A percentile compares a stretch with the other conserved stretches of the same genome.
phyloP scores from a whole-genome alignment of 1,284 basidiomycete genomes.

The Erythrobasidium hasegawianum region DNA sequence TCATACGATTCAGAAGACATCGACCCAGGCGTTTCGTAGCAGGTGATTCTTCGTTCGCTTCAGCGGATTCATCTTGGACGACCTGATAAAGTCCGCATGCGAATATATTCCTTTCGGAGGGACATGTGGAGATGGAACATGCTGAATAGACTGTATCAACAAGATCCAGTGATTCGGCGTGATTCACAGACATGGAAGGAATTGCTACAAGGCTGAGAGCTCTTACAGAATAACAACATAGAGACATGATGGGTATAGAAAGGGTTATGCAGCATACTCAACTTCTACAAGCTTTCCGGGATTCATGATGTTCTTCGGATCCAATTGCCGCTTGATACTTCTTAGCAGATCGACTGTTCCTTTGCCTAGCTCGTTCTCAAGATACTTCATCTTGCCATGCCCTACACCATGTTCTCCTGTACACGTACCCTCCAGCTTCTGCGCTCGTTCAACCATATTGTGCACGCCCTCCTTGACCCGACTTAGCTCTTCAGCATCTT shows the following conservation, averaged over 20 bases:
- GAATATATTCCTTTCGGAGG: slow-evolving; percentile 62
- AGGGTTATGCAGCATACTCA: slow-evolving; percentile 3
- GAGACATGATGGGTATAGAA: too few relatives aligned
- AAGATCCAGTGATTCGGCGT: slow-evolving; percentile 26
- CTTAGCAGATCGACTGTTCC: slow-evolving; percentile 43
- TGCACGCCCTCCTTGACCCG: slow-evolving; percentile 58
- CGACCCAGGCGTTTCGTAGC: slow-evolving; percentile 58
- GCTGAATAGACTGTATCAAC: slow-evolving; percentile 76
- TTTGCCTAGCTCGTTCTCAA: slow-evolving; percentile 43
- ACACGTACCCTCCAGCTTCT: slow-evolving; percentile 73
- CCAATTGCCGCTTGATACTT: slow-evolving; percentile 40
- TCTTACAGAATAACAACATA: too few relatives aligned
- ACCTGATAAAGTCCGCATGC: slow-evolving; percentile 87
- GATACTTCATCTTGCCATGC: slow-evolving; percentile 42
- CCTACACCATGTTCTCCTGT: slow-evolving; percentile 43
- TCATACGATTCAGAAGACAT: slow-evolving; percentile 64
- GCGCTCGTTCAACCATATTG: slow-evolving; percentile 67
- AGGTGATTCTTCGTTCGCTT: slow-evolving; percentile 37
- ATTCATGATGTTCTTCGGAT: slow-evolving; percentile 44
- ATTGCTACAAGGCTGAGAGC: too few relatives aligned
- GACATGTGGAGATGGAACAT: slow-evolving; percentile 87
- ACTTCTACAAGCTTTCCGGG: slow-evolving; percentile 33
- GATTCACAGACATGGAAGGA: slow-evolving; percentile 6
- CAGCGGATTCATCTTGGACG: slow-evolving; percentile 46
- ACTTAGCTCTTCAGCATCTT: slow-evolving; percentile 59